Conservation (phyloP, 1,139 yeast genomes). For the Yamadazyma sp. region DNA sequence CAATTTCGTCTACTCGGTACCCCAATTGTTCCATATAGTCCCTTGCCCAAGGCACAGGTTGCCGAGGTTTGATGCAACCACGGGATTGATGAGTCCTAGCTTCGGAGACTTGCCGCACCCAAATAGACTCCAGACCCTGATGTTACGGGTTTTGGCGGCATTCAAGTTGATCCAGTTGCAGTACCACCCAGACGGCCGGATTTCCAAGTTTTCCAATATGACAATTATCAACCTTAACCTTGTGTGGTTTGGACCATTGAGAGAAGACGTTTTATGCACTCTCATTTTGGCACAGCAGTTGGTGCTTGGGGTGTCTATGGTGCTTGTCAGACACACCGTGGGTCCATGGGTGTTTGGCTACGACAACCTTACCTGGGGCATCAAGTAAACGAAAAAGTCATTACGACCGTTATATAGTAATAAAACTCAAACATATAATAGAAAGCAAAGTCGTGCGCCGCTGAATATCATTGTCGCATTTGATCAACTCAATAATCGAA, state of each 20-base stretch:
- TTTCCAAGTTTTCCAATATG: slow-evolving; percentile 68
- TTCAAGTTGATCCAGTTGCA: slow-evolving; percentile 52
- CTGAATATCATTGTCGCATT: too few species aligned
- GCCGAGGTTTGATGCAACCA: slow-evolving; percentile 67
- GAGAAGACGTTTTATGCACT: slow-evolving; percentile 74
- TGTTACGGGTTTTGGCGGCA: slow-evolving; percentile 37
- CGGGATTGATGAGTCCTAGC: slow-evolving; percentile 76
- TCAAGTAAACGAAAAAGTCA: too few species aligned
- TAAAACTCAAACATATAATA: too few species aligned
- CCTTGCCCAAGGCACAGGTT: slow-evolving; percentile 96
- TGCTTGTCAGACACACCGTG: slow-evolving; percentile 74
- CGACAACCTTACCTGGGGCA: slow-evolving; percentile 66
- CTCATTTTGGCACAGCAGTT: slow-evolving; percentile 63
- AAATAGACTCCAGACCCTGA: slow-evolving; percentile 19
- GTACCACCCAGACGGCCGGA: slow-evolving; percentile 30
- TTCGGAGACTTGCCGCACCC: slow-evolving; percentile 28
- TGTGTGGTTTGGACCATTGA: slow-evolving; percentile 86
- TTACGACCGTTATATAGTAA: too few species aligned
- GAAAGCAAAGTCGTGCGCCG: not conserved
- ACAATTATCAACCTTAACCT: slow-evolving; percentile 81
- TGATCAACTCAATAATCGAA: too few species aligned
- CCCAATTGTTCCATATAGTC: slow-evolving; percentile 81
- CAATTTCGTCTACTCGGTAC: slow-evolving; percentile 84
- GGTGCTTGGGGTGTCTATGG: slow-evolving; percentile 61
- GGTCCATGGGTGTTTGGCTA: slow-evolving; percentile 88